Conservation (phyloP, 2,329 filamentous ascomycete genomes). For the Hymenoscyphus scutula region DNA sequence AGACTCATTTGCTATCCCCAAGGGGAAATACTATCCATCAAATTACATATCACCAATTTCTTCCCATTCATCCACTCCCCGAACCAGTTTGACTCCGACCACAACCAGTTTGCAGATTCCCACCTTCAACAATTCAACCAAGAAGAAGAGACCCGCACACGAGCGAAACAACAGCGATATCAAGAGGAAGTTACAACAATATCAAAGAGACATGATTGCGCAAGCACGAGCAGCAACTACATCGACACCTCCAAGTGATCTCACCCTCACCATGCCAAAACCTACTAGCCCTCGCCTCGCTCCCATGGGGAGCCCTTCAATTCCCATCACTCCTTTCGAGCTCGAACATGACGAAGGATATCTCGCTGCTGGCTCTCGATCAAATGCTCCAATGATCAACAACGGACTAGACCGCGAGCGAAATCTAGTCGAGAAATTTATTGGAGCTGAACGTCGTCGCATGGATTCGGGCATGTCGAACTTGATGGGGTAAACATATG, state of each 20-base stretch:
- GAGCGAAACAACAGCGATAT: constrained; percentile 47
- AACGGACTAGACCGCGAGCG: constrained; percentile 6
- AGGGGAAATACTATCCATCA: constrained; percentile 63
- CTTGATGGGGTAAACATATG: not conserved
- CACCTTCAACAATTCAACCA: constrained; percentile 30
- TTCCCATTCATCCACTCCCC: constrained; percentile 25
- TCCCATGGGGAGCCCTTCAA: constrained; percentile 57
- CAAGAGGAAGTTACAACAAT: constrained; percentile 53
- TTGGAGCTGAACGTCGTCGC: constrained; percentile 9
- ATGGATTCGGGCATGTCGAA: not conserved
- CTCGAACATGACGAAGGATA: constrained; percentile 41
- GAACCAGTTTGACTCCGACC: constrained; percentile 21
- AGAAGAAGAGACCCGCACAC: constrained; percentile 37
- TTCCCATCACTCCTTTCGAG: constrained; percentile 61
- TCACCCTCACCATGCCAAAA: constrained; percentile 37
- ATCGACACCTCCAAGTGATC: constrained; percentile 32
- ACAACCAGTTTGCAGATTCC: constrained; percentile 32
- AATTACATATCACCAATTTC: constrained; percentile 50
- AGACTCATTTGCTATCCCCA: constrained; percentile 41
- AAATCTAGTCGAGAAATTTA: constrained; percentile 12
- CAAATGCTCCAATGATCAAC: constrained; percentile 6
- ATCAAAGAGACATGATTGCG: constrained; percentile 60
- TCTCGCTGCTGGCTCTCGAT: constrained; percentile 24
- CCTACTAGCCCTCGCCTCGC: constrained; percentile 50
- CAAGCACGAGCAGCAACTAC: constrained; percentile 49